Conservation (phyloP, 176 grass and related monocot genomes). For the Bonia amplexicaulis region DNA sequence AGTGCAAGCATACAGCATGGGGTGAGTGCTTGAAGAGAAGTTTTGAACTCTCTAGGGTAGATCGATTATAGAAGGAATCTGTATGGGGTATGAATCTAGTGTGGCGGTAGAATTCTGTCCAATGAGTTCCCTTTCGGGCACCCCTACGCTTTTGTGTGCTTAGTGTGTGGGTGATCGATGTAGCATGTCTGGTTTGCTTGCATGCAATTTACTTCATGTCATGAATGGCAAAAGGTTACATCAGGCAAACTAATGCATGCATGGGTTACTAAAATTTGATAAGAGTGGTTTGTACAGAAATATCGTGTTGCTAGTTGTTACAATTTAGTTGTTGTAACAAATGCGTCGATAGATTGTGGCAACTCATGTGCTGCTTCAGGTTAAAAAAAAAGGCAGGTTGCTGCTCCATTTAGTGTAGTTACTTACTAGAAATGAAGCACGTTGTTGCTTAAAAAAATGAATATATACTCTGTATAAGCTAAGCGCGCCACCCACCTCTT, state of each 20-base stretch:
- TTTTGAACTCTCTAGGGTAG: not conserved
- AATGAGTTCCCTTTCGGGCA: not conserved
- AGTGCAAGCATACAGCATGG: not conserved
- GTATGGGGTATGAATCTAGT: not conserved
- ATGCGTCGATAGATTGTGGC: not conserved
- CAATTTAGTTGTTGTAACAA: not conserved
- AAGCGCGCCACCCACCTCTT: not conserved
- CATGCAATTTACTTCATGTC: not conserved
- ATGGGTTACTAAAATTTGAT: not conserved
- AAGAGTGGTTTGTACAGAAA: not conserved
- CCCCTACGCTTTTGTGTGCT: not conserved
- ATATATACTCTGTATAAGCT: not conserved
- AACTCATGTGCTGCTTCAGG: not conserved
- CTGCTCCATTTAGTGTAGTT: not conserved
- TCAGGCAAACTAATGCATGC: no score
- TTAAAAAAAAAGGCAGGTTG: not conserved
- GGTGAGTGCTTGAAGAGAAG: not conserved
- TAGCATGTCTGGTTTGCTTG: not conserved
- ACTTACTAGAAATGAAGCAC: not conserved
- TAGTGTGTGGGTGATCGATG: not conserved
- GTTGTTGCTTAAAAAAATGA: not conserved
- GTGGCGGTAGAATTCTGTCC: not conserved
- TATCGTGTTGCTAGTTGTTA: not conserved
- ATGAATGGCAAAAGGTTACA: no score
- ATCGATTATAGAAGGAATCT: not conserved